These are phyloP conservation scores for Aphanomyces astaci DNA, from an alignment of 352 stramenopile species.

Conservation along the genomic window DNA sequence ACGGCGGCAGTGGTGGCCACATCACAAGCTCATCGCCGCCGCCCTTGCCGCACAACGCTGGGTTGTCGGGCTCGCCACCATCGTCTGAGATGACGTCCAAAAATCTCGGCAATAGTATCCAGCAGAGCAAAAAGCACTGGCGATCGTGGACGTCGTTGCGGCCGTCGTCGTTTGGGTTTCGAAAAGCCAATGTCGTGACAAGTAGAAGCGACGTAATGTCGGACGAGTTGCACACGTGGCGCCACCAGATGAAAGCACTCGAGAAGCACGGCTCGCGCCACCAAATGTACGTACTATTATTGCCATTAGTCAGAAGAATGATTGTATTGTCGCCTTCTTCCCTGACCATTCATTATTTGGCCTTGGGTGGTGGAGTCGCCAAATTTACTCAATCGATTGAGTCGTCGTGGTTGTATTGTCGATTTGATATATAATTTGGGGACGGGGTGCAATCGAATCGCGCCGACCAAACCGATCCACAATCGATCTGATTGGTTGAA, in stretches of 20 bases:
- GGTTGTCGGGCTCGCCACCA: too few species aligned
- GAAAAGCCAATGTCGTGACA: neutral
- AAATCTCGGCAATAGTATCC: neutral
- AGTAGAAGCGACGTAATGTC: neutral
- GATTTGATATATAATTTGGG: too few species aligned
- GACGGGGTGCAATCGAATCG: too few species aligned
- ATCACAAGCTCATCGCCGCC: neutral
- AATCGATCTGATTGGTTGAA: too few species aligned
- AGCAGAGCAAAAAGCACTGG: slow-evolving; percentile 15
- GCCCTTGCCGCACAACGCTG: neutral
- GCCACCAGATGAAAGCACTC: slow-evolving; percentile 30
- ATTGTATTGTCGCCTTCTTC: too few species aligned
- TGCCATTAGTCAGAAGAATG: too few species aligned
- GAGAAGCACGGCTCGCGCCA: slow-evolving; percentile 21
- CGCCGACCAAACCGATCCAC: too few species aligned
- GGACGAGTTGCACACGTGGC: slow-evolving; percentile 27
- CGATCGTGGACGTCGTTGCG: neutral
- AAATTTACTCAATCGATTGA: too few species aligned
- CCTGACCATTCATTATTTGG: too few species aligned
- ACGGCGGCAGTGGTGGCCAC: neutral
- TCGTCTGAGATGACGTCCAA: too few species aligned
- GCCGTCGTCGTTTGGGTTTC: slow-evolving; percentile 12
- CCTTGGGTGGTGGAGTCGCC: too few species aligned
- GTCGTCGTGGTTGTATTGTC: too few species aligned
- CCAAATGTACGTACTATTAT: slow-evolving; percentile 14